phyloP scores from a whole-genome alignment of 1,139 yeast genomes.

The Saccharomyces hybrid region DNA sequence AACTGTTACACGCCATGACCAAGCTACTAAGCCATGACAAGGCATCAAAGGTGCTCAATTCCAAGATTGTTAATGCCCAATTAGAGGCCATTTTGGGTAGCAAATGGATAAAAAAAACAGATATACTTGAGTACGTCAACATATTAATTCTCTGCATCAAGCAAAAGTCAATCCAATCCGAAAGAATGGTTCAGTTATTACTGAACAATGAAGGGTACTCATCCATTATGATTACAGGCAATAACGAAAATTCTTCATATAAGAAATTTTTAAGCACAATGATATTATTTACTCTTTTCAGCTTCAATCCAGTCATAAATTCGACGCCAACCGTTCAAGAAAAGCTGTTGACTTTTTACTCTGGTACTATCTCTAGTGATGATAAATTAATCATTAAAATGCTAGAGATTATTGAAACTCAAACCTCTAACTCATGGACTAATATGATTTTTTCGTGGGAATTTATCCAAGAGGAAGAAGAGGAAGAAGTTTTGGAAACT shows the following conservation, averaged over 20 bases:
- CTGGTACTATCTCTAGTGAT: constrained; percentile 54
- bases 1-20: constrained; percentile 36
- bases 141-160: constrained; percentile 35
- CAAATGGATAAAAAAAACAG: constrained; percentile 40
- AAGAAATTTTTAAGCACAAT: constrained; percentile 39
- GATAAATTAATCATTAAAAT: constrained; percentile 56
- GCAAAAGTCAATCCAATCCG: constrained; percentile 38
- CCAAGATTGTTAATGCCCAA: constrained; percentile 51
- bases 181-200: constrained; percentile 56
- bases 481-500: constrained; percentile 36
- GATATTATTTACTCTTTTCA: constrained; percentile 39
- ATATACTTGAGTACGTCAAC: constrained; percentile 40
- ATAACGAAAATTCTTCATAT: constrained; percentile 17
- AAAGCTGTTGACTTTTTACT: constrained; percentile 44
- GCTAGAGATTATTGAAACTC: constrained; percentile 49
- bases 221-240: constrained; percentile 27
- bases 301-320: constrained; percentile 40
- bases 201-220: constrained; percentile 40
- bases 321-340: constrained; percentile 43
- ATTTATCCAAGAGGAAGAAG: constrained; percentile 38
- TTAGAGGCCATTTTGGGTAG: constrained; percentile 53
- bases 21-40: constrained; percentile 16
- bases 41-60: constrained; percentile 32
- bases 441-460: constrained; percentile 59
- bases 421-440: constrained; percentile 49